These are phyloP conservation scores for sorghum (Sorghum bicolor) DNA, from an alignment of 176 grass and related monocot species.

Conservation along the genomic window Sorghum_bicolor_NCBIv3 NC_012877.2:15838501-15839000, in stretches of 20 bases:
- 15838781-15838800: background rate
- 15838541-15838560: background rate
- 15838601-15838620: background rate
- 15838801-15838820: background rate
- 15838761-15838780: constrained; percentile 4
- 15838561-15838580: background rate
- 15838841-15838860: background rate
- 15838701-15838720: background rate
- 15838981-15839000: background rate
- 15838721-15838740: no score
- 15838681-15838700: background rate
- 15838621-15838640: background rate
- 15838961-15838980: background rate
- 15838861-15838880: background rate
- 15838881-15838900: background rate
- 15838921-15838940: background rate
- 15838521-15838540: background rate
- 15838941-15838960: background rate
- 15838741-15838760: background rate
- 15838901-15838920: background rate
- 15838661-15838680: background rate
- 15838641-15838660: background rate
- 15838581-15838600: background rate
- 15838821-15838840: background rate
- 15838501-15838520: background rate